Conservation (phyloP, 2,329 filamentous ascomycete species). For the Verticillium tricorpus region DNA sequence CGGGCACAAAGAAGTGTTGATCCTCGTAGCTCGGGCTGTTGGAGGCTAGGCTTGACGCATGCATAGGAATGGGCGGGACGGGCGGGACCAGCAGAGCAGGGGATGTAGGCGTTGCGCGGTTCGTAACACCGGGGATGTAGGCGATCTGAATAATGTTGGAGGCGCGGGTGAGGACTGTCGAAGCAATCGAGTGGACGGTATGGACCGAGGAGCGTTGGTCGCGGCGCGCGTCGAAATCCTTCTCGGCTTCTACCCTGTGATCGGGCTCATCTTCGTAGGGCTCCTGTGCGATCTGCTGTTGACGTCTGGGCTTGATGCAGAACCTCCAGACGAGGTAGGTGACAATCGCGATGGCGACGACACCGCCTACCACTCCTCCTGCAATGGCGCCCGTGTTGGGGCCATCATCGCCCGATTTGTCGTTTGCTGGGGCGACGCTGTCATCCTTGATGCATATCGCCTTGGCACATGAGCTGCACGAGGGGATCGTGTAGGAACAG, state of each 20-base stretch:
- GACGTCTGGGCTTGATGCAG: conserved; percentile 75
- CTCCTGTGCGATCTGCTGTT: conserved; percentile 51
- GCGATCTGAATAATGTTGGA: conserved; percentile 99
- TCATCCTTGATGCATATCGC: conserved; percentile 39
- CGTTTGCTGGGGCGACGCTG: conserved; percentile 2
- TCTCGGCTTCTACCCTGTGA: conserved; percentile 48
- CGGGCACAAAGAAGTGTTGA: conserved; percentile 90
- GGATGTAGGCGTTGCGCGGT: conserved; percentile 80
- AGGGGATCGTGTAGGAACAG: conserved; percentile 42
- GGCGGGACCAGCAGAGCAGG: conserved; percentile 81
- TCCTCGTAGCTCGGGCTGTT: conserved; percentile 60
- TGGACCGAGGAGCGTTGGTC: conserved; percentile 72
- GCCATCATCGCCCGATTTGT: conserved; percentile 28
- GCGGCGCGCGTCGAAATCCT: conserved; percentile 48
- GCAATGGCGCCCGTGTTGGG: conserved; percentile 82
- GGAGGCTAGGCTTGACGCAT: conserved; percentile 45
- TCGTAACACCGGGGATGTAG: conserved; percentile 96
- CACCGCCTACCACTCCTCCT: conserved; percentile 83
- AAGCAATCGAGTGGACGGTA: conserved; percentile 88
- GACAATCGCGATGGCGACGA: conserved; percentile 68
- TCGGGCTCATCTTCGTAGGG: conserved; percentile 55
- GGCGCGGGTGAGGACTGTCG: conserved; percentile 88
- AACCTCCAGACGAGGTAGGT: conserved; percentile 85
- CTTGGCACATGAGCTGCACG: conserved; percentile 42
- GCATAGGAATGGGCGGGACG: conserved; percentile 82